Percentiles rank a stretch among this genome's conserved stretches.
phyloP scores from a whole-genome alignment of 139 green algal genomes.

The Pseudopediastrum boryanum region DNA sequence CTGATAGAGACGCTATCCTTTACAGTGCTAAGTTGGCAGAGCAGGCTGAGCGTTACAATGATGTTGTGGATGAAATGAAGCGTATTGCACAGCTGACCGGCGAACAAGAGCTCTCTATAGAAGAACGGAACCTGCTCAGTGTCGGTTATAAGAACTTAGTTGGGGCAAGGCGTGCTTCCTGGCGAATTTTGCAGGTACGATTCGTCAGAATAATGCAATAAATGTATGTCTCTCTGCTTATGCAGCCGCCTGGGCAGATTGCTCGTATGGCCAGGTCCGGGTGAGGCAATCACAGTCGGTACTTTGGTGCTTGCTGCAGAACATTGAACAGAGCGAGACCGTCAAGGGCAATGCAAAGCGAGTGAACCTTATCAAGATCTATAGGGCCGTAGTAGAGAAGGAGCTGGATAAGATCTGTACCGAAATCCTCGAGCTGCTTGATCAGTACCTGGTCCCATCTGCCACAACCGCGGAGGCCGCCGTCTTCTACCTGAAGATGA shows the following conservation, averaged over 20 bases:
- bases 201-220: no score
- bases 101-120: constrained; percentile 95
- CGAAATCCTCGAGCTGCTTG: constrained; percentile 91
- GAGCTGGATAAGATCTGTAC: constrained; percentile 88
- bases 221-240: no score
- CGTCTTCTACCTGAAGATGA: constrained; percentile 94
- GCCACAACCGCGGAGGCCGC: constrained; percentile 94
- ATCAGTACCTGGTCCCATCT: constrained; percentile 94
- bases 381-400: constrained; percentile 85
- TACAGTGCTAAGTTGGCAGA: no score
- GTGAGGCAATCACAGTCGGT: no score
- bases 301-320: constrained; percentile 99
- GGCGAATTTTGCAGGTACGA: no score
- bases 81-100: constrained; percentile 88
- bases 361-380: constrained; percentile 93
- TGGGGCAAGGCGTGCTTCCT: constrained; percentile 59
- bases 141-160: constrained; percentile 92
- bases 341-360: constrained; percentile 97
- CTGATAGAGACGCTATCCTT: neutral
- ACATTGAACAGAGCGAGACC: constrained; percentile 99
- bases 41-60: constrained; percentile 92
- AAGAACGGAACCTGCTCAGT: constrained; percentile 98
- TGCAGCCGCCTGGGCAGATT: no score
- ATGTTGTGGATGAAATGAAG: constrained; percentile 97
- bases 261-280: constrained; percentile 82